Percentiles rank a stretch among this genome's conserved stretches.
These are phyloP conservation scores for Saksenaea vasiformis DNA, from an alignment of 371 early-diverging fungal genomes.

Conservation along the genomic window DNA sequence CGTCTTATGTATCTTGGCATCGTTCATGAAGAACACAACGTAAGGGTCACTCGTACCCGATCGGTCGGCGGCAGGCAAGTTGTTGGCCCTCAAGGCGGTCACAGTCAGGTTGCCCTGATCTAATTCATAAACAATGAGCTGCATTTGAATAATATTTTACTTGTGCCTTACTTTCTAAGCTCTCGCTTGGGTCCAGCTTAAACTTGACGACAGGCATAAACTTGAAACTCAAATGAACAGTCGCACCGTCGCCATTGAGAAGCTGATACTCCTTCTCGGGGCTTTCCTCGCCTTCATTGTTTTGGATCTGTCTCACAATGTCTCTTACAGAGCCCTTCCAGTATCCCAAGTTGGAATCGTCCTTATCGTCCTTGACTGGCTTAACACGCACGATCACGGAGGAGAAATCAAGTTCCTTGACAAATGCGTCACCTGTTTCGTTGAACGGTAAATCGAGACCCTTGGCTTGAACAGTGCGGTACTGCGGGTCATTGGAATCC, in stretches of 20 bases:
- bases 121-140: constrained; percentile 6
- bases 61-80: constrained; percentile 53
- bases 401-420: constrained; percentile 55
- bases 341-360: constrained; percentile 25
- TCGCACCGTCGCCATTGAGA: constrained; percentile 31
- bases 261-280: constrained; percentile 17
- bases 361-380: constrained; percentile 41
- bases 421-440: constrained; percentile 49
- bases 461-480: constrained; percentile 36
- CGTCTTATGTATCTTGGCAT: constrained; percentile 78
- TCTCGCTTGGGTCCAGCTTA: constrained; percentile 46
- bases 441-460: constrained; percentile 38
- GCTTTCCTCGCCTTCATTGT: constrained; percentile 20
- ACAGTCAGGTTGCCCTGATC: constrained; percentile 54
- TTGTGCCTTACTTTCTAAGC: constrained; percentile 38
- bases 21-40: constrained; percentile 71
- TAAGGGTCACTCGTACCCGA: constrained; percentile 84
- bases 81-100: constrained; percentile 41
- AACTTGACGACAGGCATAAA: constrained; percentile 47
- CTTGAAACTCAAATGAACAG: constrained; percentile 37
- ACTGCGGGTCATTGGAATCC: constrained; percentile 49
- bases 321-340: constrained; percentile 28
- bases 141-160: not conserved
- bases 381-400: constrained; percentile 34
- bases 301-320: constrained; percentile 36